Percentiles rank a stretch among this genome's conserved stretches.
Conservation (phyloP, 768 basidiomycete species). For the Phallus indusiatus region DNA sequence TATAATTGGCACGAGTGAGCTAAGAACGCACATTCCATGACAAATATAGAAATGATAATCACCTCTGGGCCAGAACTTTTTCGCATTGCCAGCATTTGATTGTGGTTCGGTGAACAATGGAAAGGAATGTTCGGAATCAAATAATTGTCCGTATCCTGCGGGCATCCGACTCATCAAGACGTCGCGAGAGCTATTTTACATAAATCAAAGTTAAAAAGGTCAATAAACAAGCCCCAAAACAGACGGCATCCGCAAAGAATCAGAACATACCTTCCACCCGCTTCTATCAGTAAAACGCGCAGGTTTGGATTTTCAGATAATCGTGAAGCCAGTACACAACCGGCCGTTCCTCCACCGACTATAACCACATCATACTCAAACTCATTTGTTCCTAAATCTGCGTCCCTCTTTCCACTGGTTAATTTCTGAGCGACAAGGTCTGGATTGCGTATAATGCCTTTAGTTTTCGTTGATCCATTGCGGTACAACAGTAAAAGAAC, state of each 20-base stretch:
- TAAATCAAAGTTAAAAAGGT: too few species aligned
- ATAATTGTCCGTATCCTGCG: neutral
- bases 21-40: neutral
- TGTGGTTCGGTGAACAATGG: conserved; percentile 5
- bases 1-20: neutral
- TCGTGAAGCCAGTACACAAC: conserved; percentile 35
- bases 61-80: conserved; percentile 9
- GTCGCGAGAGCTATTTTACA: neutral
- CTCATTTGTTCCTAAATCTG: neutral
- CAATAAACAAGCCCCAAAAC: neutral
- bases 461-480: neutral
- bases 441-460: neutral
- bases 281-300: conserved; percentile 33
- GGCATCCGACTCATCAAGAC: conserved; percentile 2
- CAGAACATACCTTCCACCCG: conserved; percentile 21
- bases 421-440: neutral
- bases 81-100: neutral
- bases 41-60: neutral
- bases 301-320: conserved; percentile 29
- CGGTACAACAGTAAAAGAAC: neutral
- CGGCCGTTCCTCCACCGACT: conserved; percentile 34
- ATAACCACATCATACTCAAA: conserved; percentile 27
- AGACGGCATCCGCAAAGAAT: neutral
- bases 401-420: neutral
- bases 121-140: conserved; percentile 4